Evolutionary conservation across 2,329 filamentous ascomycete genomes (phyloP), one percentile per base, ranked within the genome.

Genomic region (Beauveria brongniartii): DNA sequence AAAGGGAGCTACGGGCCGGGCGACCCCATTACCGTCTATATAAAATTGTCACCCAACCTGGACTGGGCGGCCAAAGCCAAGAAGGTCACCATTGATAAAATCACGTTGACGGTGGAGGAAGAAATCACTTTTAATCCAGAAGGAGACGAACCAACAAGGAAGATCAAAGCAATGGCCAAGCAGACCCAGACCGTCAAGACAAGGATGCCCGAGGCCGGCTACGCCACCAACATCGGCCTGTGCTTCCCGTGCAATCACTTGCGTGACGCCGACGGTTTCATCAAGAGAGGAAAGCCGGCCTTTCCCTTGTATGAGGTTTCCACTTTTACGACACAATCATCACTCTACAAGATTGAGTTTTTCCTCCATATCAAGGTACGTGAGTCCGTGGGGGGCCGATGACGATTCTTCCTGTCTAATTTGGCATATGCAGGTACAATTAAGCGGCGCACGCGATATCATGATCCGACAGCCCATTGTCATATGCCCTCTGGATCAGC

Each of bases 91-190:
- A 95, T 99, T 69, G 88, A 92, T 70, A 94, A 94, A 70, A 94
- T 99, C 67, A 96, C 92, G 1, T 87, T 97, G 47, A 86, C 86
- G 14, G 95, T 99, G 67, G 94, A 97, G 70, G 94, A 99, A 74
- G 93, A 97, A 72, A 96, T 97, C 62, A 95, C 94, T n/a, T 99
- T 90, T 76, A 97, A 99, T 66, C 94, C 94, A 34, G 93, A 97
- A 74, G 94, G 94, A 54, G 94, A 97, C 70, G 94, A 97, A 71
- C 92, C 92, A 30, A 90, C 90, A 37, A 90, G 91, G 66, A 97
- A 96, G 74, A 80, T 91, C 66, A 97, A 96, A 74, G 89, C 87
- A 61, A 78, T 99, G 65, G 88, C 90, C 28, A 94, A 92, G 73
- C 89, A 93, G 67, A 88, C 88, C 1, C 91, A 97, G 69, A 78